Evolutionary conservation across 495 filamentous ascomycete species (phyloP).

Genomic region (Aspergillus nidulans): DNA sequence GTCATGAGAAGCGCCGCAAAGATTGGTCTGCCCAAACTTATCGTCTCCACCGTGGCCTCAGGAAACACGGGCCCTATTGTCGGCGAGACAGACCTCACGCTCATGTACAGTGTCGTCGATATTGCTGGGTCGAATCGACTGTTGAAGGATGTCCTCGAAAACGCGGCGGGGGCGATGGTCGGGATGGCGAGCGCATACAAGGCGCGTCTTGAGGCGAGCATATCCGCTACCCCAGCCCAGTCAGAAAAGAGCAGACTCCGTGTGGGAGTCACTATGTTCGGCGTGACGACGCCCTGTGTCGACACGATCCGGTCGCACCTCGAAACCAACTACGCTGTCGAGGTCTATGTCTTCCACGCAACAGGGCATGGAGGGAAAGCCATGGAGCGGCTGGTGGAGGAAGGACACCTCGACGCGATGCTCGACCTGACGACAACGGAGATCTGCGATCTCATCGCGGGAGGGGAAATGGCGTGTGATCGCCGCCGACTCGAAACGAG

Average conservation of each 20-base stretch:
- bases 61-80: slow-evolving; percentile 56
- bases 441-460: slow-evolving; percentile 56
- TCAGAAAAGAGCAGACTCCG: slow-evolving; percentile 22
- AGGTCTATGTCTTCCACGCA: slow-evolving; percentile 65
- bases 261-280: slow-evolving; percentile 69
- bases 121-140: slow-evolving; percentile 60
- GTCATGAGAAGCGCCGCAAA: slow-evolving; percentile 57
- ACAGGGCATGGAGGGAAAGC: slow-evolving; percentile 62
- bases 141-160: slow-evolving; percentile 50
- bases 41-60: slow-evolving; percentile 64
- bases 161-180: slow-evolving; percentile 55
- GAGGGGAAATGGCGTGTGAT: slow-evolving; percentile 58
- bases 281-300: slow-evolving; percentile 63
- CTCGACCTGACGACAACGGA: slow-evolving; percentile 69
- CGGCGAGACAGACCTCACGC: slow-evolving; percentile 60
- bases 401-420: slow-evolving; percentile 54
- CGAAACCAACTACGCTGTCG: slow-evolving; percentile 35
- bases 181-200: slow-evolving; percentile 50
- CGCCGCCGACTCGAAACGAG: slow-evolving; percentile 49
- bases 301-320: slow-evolving; percentile 44
- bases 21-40: slow-evolving; percentile 62
- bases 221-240: not conserved
- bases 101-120: slow-evolving; percentile 69
- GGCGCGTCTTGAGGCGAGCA: not conserved
- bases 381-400: slow-evolving; percentile 58